phyloP scores from a whole-genome alignment of 2,329 filamentous ascomycete species.

The Arthrobotrys sphaeroides region DNA sequence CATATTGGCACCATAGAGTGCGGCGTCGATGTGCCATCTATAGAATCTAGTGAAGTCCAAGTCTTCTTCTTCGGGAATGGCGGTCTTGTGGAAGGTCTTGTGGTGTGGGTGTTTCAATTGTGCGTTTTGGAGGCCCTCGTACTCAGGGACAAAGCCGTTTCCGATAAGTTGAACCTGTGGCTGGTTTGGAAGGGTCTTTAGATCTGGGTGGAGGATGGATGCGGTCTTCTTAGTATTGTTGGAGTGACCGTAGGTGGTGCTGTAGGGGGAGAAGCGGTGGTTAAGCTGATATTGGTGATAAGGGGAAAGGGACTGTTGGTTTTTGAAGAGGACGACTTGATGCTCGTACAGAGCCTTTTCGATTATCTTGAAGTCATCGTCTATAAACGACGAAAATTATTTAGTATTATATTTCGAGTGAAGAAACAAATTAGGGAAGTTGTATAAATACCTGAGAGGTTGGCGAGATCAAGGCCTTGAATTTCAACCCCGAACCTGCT shows the following conservation, averaged over 20 bases:
- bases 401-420: background rate
- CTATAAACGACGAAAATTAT: conserved; percentile 59
- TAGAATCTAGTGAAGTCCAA: conserved; percentile 72
- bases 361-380: conserved; percentile 72
- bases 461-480: conserved; percentile 44
- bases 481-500: conserved; percentile 48
- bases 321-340: conserved; percentile 76
- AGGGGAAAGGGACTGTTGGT: conserved; percentile 71
- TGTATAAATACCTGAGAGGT: conserved; percentile 47
- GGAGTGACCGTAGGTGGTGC: conserved; percentile 66
- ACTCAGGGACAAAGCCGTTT: conserved; percentile 74
- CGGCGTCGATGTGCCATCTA: conserved; percentile 83
- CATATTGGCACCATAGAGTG: conserved; percentile 74
- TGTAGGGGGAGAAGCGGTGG: conserved; percentile 74
- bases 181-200: conserved; percentile 78
- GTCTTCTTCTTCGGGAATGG: conserved; percentile 71
- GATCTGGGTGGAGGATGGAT: conserved; percentile 77
- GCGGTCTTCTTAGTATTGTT: conserved; percentile 65
- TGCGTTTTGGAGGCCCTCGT: conserved; percentile 76
- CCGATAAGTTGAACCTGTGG: conserved; percentile 83
- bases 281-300: conserved; percentile 79
- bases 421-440: background rate
- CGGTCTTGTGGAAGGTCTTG: conserved; percentile 75
- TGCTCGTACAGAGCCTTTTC: conserved; percentile 72
- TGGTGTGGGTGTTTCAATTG: conserved; percentile 79